phyloP scores from a whole-genome alignment of 495 filamentous ascomycete species.

The Penicillium ucsense region DNA sequence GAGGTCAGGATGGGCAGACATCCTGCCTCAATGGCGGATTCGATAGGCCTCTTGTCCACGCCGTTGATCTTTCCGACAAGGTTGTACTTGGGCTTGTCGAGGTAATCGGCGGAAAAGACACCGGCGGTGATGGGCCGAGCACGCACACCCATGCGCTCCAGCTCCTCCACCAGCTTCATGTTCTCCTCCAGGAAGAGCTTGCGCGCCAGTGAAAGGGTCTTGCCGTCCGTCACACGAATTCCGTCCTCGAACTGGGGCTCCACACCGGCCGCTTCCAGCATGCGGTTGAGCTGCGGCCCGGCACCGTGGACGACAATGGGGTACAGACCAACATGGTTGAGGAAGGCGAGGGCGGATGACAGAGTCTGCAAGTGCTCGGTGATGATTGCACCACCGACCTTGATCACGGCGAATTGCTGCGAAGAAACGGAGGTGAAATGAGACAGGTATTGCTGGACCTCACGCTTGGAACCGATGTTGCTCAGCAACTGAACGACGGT shows the following conservation, averaged over 20 bases:
- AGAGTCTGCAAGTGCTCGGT: slow-evolving; percentile 89
- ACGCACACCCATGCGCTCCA: slow-evolving; percentile 85
- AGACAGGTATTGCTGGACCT: slow-evolving; percentile 96
- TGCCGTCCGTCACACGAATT: slow-evolving; percentile 90
- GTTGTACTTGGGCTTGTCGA: slow-evolving; percentile 91
- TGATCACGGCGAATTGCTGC: slow-evolving; percentile 97
- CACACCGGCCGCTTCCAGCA: slow-evolving; percentile 84
- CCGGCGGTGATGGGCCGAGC: slow-evolving; percentile 88
- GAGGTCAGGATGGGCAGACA: slow-evolving; percentile 93
- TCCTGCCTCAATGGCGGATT: slow-evolving; percentile 83
- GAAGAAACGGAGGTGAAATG: slow-evolving; percentile 96
- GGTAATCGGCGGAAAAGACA: slow-evolving; percentile 90
- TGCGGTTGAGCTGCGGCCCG: slow-evolving; percentile 90
- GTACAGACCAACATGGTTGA: slow-evolving; percentile 91
- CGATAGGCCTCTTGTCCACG: slow-evolving; percentile 84
- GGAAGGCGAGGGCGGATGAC: slow-evolving; percentile 78
- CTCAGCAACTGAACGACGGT: slow-evolving; percentile 91
- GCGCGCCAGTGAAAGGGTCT: slow-evolving; percentile 82
- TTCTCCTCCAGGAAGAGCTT: slow-evolving; percentile 95
- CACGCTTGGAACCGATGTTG: slow-evolving; percentile 93
- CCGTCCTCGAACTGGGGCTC: slow-evolving; percentile 96
- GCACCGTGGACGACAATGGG: slow-evolving; percentile 96
- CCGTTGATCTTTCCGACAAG: slow-evolving; percentile 91
- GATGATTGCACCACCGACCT: slow-evolving; percentile 95
- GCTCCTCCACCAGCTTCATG: slow-evolving; percentile 82